phyloP scores from a whole-genome alignment of 2,329 filamentous ascomycete genomes.

The Sporothrix humicola region DNA sequence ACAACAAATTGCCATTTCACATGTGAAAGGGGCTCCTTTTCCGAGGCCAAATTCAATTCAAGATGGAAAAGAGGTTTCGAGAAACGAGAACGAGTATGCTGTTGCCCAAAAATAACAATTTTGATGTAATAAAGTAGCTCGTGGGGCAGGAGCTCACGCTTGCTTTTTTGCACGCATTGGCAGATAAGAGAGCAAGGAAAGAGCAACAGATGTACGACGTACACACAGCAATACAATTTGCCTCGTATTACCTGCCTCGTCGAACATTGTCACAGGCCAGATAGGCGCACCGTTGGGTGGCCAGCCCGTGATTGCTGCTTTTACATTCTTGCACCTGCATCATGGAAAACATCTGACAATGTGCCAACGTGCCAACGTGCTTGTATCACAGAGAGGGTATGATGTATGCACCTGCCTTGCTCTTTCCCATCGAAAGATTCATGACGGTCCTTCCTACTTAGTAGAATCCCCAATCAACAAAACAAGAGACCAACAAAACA shows the following conservation, averaged over 20 bases:
- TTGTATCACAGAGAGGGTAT: background rate
- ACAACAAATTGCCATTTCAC: conserved; percentile 4
- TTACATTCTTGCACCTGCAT: conserved; percentile 19
- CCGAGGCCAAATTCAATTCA: background rate
- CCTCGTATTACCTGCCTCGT: background rate
- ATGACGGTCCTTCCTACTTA: background rate
- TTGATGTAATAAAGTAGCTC: background rate
- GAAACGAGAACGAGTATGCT: background rate
- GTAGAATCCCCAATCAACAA: conserved; percentile 18
- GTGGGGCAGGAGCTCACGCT: background rate
- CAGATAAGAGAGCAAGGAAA: background rate
- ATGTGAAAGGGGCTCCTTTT: background rate
- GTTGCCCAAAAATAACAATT: background rate
- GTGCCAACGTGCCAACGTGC: background rate
- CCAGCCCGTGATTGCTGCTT: background rate
- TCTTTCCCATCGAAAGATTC: conserved; percentile 18
- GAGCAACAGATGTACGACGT: background rate
- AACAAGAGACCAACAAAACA: conserved; percentile 25
- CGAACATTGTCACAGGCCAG: conserved; percentile 1
- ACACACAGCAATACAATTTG: background rate
- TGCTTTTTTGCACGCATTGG: background rate
- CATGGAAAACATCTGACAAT: conserved; percentile 19
- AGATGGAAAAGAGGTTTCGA: background rate
- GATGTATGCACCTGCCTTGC: background rate
- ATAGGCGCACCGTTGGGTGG: background rate